Percentiles rank a stretch among this genome's conserved stretches.
These are phyloP conservation scores for Suhomyces maxii DNA, from an alignment of 1,139 yeast genomes.

Conservation along the genomic window DNA sequence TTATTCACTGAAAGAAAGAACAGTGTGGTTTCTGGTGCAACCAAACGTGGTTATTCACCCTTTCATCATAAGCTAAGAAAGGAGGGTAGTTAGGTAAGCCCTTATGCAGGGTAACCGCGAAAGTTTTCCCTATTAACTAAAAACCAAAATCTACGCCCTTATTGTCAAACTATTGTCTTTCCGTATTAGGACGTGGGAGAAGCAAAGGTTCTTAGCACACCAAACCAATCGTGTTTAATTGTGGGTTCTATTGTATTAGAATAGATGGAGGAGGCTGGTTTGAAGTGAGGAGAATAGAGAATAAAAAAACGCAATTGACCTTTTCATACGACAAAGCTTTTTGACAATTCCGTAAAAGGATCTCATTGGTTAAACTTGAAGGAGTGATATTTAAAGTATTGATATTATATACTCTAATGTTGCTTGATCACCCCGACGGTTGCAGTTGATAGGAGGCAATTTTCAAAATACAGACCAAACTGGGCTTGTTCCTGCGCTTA, in stretches of 20 bases:
- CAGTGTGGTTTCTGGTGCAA: neutral
- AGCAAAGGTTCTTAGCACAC: neutral
- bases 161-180: neutral
- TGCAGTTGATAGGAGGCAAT: no score
- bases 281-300: neutral
- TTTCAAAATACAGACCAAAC: no score
- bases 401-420: no score
- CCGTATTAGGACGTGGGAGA: neutral
- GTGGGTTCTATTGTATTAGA: neutral
- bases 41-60: neutral
- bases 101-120: neutral
- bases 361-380: neutral
- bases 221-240: neutral
- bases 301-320: no score
- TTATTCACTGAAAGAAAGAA: no score
- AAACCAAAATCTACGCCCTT: neutral
- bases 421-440: no score
- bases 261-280: neutral
- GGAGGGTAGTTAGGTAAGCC: no score
- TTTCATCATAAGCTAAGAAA: no score
- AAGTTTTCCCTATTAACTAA: neutral
- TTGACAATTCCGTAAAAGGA: neutral
- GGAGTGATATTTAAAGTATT: no score
- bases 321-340: neutral
- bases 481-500: no score